Percentiles rank a stretch among this genome's conserved stretches.
Conservation (phyloP, 2,329 filamentous ascomycete genomes). For the Venturia carpophila region DNA sequence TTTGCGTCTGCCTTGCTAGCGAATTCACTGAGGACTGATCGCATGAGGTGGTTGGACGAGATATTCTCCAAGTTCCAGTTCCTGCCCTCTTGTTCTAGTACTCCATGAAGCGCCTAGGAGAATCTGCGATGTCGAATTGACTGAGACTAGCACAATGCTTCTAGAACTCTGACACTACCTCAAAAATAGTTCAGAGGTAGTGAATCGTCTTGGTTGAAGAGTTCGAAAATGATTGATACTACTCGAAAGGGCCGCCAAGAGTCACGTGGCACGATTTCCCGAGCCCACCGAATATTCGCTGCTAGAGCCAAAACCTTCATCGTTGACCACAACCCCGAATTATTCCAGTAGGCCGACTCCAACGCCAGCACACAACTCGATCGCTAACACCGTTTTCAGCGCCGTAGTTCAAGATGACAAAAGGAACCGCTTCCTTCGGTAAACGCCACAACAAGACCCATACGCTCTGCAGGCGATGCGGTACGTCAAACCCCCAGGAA, state of each 20-base stretch:
- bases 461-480: slow-evolving; percentile 96
- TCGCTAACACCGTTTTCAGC: neutral
- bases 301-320: neutral
- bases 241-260: neutral
- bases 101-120: too few relatives aligned
- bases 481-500: slow-evolving; percentile 51
- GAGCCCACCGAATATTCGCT: neutral
- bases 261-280: neutral
- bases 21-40: too few relatives aligned
- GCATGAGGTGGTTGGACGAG: too few relatives aligned
- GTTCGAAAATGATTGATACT: too few relatives aligned
- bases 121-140: too few relatives aligned
- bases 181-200: too few relatives aligned
- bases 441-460: slow-evolving; percentile 97
- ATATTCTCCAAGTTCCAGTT: too few relatives aligned
- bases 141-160: too few relatives aligned
- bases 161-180: too few relatives aligned
- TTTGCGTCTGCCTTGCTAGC: too few relatives aligned
- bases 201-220: too few relatives aligned
- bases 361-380: neutral
- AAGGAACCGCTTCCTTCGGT: slow-evolving; percentile 65
- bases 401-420: slow-evolving; percentile 42
- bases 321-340: slow-evolving; percentile 1
- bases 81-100: too few relatives aligned
- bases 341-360: neutral